Evolutionary conservation across 225 moss, liverwort and hornwort genomes (phyloP).

Genomic region (Bryoerythrophyllum caledonicum): DNA sequence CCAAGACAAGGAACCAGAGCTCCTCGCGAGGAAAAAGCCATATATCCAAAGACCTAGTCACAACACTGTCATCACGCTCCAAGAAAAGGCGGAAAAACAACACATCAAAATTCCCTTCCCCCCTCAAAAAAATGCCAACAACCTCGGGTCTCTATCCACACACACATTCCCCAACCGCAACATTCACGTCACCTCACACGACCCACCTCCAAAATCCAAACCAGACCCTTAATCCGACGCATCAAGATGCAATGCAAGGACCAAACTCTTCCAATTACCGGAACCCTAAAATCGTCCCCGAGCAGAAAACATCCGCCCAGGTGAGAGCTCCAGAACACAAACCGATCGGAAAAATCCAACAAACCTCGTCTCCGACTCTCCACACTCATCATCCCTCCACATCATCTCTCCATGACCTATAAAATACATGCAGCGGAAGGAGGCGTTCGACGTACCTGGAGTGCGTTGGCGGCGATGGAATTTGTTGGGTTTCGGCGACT

Average conservation of each 20-base stretch:
- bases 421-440: conserved; percentile 8
- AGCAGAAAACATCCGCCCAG: background rate
- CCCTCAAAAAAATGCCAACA: background rate
- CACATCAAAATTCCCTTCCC: background rate
- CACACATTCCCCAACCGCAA: background rate
- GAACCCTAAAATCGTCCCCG: conserved; percentile 1
- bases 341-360: conserved; percentile 3
- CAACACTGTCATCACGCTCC: background rate
- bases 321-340: conserved; percentile 15
- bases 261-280: background rate
- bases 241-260: background rate
- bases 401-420: background rate
- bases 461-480: background rate
- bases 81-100: background rate
- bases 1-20: background rate
- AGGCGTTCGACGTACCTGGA: conserved; percentile 11
- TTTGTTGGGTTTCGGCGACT: conserved; percentile 16
- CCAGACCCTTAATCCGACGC: background rate
- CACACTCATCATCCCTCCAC: no score
- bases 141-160: background rate
- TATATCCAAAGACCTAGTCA: background rate
- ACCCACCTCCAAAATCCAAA: background rate
- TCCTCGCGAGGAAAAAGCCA: background rate
- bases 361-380: background rate
- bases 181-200: background rate